Percentiles rank a stretch among this genome's conserved stretches.
Conservation (phyloP, 2,329 filamentous ascomycete species). For the Fonsecaea erecta region DNA sequence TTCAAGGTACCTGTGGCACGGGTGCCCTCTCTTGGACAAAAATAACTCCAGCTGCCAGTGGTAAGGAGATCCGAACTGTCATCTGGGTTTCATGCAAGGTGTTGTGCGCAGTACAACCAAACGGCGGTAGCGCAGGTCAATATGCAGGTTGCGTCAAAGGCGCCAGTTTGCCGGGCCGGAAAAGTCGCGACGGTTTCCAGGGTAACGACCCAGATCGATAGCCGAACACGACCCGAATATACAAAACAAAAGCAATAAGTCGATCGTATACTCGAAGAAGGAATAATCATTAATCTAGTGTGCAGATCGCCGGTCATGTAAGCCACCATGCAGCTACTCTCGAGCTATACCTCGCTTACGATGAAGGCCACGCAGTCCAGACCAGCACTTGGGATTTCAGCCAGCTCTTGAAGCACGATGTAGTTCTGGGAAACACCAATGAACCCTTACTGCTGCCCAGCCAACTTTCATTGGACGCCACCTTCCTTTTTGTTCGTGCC, state of each 20-base stretch:
- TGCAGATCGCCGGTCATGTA: not conserved
- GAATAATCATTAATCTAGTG: not conserved
- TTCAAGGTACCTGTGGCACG: not conserved
- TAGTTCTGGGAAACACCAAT: not conserved
- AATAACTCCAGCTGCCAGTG: not conserved
- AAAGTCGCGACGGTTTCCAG: conserved; percentile 5
- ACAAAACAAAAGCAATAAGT: not conserved
- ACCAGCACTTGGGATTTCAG: not conserved
- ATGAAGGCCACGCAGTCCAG: not conserved
- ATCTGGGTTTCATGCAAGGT: conserved; percentile 22
- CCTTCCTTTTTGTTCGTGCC: conserved; percentile 9
- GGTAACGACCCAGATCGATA: conserved; percentile 10
- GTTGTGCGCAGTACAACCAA: not conserved
- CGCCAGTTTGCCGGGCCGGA: conserved; percentile 3
- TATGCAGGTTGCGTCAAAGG: conserved; percentile 21
- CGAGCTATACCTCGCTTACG: not conserved
- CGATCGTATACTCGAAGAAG: not conserved
- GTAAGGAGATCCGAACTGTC: not conserved
- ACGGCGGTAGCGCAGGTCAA: conserved; percentile 6
- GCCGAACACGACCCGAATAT: not conserved
- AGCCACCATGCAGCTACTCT: not conserved
- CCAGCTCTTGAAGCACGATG: not conserved
- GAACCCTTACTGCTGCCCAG: not conserved
- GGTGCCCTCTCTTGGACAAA: not conserved
- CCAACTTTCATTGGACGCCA: not conserved